Evolutionary conservation across 148 eudicot genomes (phyloP).

Genomic region (Vaccinium darrowii): DNA sequence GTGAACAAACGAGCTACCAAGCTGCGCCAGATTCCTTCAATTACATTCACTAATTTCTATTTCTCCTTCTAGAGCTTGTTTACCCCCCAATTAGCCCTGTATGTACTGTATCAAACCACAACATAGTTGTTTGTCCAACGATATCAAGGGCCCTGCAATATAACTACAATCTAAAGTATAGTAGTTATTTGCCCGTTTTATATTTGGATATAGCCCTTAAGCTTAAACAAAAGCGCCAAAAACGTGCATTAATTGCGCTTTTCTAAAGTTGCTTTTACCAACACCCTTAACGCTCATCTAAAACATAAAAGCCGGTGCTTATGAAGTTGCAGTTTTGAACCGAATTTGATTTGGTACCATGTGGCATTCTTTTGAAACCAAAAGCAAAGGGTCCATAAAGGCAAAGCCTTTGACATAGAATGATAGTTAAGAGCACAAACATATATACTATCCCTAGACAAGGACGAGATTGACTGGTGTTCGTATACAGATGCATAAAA

Average conservation of each 20-base stretch:
- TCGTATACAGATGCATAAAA: not conserved
- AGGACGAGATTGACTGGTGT: not conserved
- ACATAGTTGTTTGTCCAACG: not conserved
- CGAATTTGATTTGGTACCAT: not conserved
- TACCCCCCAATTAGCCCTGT: not conserved
- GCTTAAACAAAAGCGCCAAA: not conserved
- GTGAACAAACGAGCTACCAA: not conserved
- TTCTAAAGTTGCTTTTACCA: not conserved
- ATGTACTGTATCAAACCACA: not conserved
- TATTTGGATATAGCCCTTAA: not conserved
- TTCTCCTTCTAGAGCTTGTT: not conserved
- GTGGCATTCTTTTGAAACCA: not conserved
- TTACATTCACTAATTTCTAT: not conserved
- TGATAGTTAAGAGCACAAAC: not conserved
- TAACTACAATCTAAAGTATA: not conserved
- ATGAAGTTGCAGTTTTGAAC: not conserved
- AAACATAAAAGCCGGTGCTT: not conserved
- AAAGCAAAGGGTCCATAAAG: conserved; percentile 1
- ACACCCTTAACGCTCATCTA: not conserved
- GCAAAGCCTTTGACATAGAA: not conserved
- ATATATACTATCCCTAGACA: not conserved
- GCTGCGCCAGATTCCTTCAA: conserved; percentile 1
- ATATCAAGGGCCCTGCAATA: not conserved
- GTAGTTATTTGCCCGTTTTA: not conserved
- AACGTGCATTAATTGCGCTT: not conserved